phyloP scores from a whole-genome alignment of 176 grass and related monocot species.

The Bothriochloa decipiens region DNA sequence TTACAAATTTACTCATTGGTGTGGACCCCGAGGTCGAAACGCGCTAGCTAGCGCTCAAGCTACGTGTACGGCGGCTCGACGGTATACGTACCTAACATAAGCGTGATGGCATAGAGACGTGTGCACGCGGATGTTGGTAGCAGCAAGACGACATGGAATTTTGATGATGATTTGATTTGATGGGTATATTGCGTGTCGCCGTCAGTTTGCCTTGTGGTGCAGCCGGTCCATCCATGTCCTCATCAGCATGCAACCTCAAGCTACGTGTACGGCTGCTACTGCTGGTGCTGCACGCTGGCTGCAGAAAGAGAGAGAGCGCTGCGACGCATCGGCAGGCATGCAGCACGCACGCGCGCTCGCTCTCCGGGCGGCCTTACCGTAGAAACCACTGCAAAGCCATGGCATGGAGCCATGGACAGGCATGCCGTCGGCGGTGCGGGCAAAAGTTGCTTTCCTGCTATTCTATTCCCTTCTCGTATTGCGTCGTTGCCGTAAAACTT shows the following conservation, averaged over 20 bases:
- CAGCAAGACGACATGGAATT: background rate
- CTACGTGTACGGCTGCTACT: too few relatives aligned
- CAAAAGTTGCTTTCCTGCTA: background rate
- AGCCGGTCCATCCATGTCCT: background rate
- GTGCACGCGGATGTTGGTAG: background rate
- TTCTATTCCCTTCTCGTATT: background rate
- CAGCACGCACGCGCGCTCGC: background rate
- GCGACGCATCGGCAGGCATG: background rate
- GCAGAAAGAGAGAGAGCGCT: background rate
- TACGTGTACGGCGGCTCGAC: too few relatives aligned
- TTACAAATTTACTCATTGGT: too few relatives aligned
- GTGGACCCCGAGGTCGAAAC: too few relatives aligned
- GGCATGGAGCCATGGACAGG: background rate
- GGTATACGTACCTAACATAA: background rate
- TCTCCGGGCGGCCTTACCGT: constrained; percentile 22
- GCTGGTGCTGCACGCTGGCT: background rate
- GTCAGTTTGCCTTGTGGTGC: constrained; percentile 36
- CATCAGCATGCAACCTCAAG: constrained; percentile 17
- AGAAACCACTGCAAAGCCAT: constrained; percentile 16
- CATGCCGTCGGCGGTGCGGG: background rate
- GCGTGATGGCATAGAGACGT: constrained; percentile 35
- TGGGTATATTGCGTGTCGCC: constrained; percentile 30
- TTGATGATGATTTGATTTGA: constrained; percentile 1
- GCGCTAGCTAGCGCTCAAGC: too few relatives aligned
- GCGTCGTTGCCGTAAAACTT: background rate